Base-by-base conservation (phyloP, 257 asterid species). In the Cynanchum wilfordii region DNA sequence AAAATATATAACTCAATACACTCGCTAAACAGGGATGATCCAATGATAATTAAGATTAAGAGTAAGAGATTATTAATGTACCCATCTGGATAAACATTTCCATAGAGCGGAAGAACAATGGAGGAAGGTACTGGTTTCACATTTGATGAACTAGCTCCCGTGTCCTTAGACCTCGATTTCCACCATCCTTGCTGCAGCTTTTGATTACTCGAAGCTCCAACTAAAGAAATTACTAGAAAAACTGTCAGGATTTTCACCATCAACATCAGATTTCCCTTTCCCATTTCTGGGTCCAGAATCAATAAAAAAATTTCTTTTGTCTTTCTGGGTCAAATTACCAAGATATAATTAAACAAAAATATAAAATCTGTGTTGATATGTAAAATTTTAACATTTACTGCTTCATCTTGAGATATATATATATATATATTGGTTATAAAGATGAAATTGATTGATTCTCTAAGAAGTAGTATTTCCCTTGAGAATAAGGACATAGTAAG, bases 71-170 rank as follows among this genome's bases (percentile, higher is more conserved):
- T 49, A 54, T 51, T 3, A 16, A 52, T 82, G 33, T 94, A 91
- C 99, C 99, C 98, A 72, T 87, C 76, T 42, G 99, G 99, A 78
- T 89, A 92, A 79, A 95, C 94, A 80, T 95, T 88, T 51, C 99
- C 99, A 69, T 86, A 89, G 16, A 92, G 86, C 52, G 93, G 93
- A 73, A 92, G 86, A 15, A 86, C 77, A 73, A 89, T 78, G 33
- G 97, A 88, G 57, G 95, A 82, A 9, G 84, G 83, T 64, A 71
- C 60, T 76, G 73, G 85, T 58, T 54, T 84, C 79, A 78, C 60
- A 55, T 56, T 45, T 57, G 87, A 79, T n/a, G 77, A 51, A 29
- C 72, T 40, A 27, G 45, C 63, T 51, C 58, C 66, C 12, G 84
- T 75, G 57, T 42, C 75, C 12, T 66, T 29, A 52, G 89, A 84